Conservation (phyloP, 2,329 filamentous ascomycete species). For the Thielaviopsis punctulata region DNA sequence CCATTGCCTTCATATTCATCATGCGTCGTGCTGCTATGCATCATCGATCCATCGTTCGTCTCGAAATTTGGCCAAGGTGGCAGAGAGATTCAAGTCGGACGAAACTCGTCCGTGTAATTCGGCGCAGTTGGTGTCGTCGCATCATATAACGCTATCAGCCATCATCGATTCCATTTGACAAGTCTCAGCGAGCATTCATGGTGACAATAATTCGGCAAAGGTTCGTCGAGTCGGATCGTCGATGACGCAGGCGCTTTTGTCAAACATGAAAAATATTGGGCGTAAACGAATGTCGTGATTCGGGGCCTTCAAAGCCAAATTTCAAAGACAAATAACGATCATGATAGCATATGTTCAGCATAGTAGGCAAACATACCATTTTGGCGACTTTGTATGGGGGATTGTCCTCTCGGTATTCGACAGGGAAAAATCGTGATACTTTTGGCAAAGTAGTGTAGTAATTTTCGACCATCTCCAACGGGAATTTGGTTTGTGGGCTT, state of each 20-base stretch:
- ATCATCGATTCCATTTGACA: not conserved
- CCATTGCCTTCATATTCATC: constrained; percentile 15
- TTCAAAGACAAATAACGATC: not conserved
- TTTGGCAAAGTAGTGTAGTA: constrained; percentile 16
- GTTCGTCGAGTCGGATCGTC: not conserved
- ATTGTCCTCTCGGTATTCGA: constrained; percentile 27
- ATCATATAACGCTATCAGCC: not conserved
- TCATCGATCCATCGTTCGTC: constrained; percentile 9
- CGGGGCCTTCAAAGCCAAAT: not conserved
- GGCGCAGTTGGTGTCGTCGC: not conserved
- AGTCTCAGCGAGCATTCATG: not conserved
- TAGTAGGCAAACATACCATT: constrained; percentile 25
- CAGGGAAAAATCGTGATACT: constrained; percentile 22
- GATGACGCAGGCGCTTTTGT: constrained; percentile 2
- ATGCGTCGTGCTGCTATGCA: constrained; percentile 19
- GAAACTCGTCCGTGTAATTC: constrained; percentile 1
- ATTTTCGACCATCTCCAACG: constrained; percentile 27
- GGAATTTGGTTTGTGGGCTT: constrained; percentile 29
- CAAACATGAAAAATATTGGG: not conserved
- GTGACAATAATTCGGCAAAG: constrained; percentile 2
- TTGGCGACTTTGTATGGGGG: constrained; percentile 28
- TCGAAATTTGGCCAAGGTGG: not conserved
- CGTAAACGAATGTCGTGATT: not conserved
- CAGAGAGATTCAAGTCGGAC: constrained; percentile 3
- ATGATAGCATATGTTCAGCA: constrained; percentile 7